These are phyloP conservation scores for Yamadazyma akitaensis DNA, from an alignment of 805 yeast genomes.

Conservation along the genomic window DNA sequence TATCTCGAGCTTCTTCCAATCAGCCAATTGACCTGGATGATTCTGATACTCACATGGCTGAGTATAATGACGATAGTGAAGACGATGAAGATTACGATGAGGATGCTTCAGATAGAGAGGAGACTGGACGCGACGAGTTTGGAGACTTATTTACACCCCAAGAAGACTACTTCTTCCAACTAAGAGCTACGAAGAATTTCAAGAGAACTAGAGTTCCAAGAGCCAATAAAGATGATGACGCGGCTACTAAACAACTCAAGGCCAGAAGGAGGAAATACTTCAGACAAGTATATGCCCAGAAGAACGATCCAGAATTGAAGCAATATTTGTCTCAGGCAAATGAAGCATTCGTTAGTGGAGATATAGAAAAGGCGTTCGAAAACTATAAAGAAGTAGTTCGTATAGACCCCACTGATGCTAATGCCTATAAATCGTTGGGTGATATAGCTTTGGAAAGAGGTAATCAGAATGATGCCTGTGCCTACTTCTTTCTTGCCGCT, in stretches of 20 bases:
- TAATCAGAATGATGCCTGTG: conserved; percentile 66
- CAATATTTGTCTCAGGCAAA: conserved; percentile 67
- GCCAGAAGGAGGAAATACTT: conserved; percentile 17
- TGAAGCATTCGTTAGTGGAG: conserved; percentile 69
- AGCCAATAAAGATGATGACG: conserved; percentile 24
- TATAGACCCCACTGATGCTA: conserved; percentile 70
- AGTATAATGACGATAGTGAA: background rate
- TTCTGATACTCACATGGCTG: background rate
- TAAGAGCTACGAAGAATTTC: conserved; percentile 3
- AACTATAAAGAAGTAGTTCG: conserved; percentile 68
- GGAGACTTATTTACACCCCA: background rate
- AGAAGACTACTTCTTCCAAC: conserved; percentile 1
- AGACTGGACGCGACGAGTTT: background rate
- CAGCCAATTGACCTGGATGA: background rate
- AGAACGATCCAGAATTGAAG: conserved; percentile 71
- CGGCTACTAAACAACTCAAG: conserved; percentile 13
- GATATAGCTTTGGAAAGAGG: conserved; percentile 74
- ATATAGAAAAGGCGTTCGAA: conserved; percentile 56
- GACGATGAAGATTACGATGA: background rate
- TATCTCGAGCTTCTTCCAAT: background rate
- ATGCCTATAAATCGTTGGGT: conserved; percentile 86
- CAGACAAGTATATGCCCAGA: conserved; percentile 29
- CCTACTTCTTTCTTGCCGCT: conserved; percentile 80
- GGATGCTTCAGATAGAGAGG: background rate
- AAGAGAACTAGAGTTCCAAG: background rate